Base-by-base conservation (phyloP, 2,329 filamentous ascomycete genomes). In the Ophiocordyceps camponoti-floridani region DNA sequence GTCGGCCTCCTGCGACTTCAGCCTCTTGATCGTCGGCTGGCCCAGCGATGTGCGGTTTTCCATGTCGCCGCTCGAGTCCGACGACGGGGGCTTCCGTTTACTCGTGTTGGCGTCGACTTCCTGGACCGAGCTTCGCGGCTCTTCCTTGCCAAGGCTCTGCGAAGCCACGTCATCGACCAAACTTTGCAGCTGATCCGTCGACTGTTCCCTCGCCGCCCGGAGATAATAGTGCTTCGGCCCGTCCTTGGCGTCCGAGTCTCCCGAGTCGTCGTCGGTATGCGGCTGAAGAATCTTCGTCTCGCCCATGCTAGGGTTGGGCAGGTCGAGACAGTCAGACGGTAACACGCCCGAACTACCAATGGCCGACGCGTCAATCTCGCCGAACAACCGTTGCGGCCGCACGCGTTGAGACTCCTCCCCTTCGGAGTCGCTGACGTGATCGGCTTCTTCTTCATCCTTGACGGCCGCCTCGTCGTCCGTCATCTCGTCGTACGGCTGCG, bases 341-440 rank as follows among this genome's bases (percentile, higher is more conserved):
- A 76, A 65, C 10, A 58, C 68, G 6, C 70, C 72, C 8, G 70
- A 72, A 53, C 68, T 75, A 12, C 69, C 69, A 16, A 75, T 58
- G 0, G 67, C 71, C 4, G 72, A 77, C 16, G 61, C 59, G 16
- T 67, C 67, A 6, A 77, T 68, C 48, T 77, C 73, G 2, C 73
- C 73, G 53, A 75, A 77, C 2, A 77, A 57, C 10, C 64, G 64
- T 3, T 59, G 65, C 3, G 56, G 59, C 5, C 59, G 61, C 12
- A 53, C 51, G 18, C 49, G 56, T 40, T 58, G 77, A 43, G 75
- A 73, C 8, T 84, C 88, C 58, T 88, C 83, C 54, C 86, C 86
- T 57, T 88, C 84, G 50, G 66, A 70, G 43, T 62, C 63, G 45
- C 63, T 62, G 2, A 67, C 55, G 10, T 63, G 53, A 40, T 67